Percentiles rank a stretch among this genome's conserved stretches.
Conservation (phyloP, 2,329 filamentous ascomycete genomes). For the Dendrostoma leiphaemia region DNA sequence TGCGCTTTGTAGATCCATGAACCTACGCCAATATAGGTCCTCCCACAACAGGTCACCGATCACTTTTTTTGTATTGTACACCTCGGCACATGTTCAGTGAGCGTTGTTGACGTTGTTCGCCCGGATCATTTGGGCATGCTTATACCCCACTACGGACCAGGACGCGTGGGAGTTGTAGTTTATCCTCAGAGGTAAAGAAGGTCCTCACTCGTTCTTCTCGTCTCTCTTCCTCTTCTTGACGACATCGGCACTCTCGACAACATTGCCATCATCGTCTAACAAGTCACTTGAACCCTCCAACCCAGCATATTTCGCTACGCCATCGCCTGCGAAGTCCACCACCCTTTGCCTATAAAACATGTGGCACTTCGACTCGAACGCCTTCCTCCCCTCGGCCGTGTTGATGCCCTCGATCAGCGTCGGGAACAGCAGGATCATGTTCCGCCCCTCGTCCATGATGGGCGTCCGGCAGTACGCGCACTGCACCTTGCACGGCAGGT, state of each 20-base stretch:
- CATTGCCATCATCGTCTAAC: constrained; percentile 26
- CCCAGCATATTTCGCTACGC: constrained; percentile 73
- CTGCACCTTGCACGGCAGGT: constrained; percentile 77
- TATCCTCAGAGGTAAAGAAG: too few relatives aligned
- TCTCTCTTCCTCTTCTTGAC: constrained; percentile 11
- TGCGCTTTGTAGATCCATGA: too few relatives aligned
- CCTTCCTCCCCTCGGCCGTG: constrained; percentile 53
- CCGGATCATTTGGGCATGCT: too few relatives aligned
- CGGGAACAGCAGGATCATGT: constrained; percentile 80
- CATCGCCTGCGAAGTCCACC: constrained; percentile 70
- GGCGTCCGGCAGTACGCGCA: constrained; percentile 73
- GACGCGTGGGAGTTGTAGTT: too few relatives aligned
- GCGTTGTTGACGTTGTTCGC: too few relatives aligned
- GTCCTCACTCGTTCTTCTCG: neutral
- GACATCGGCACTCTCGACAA: too few relatives aligned
- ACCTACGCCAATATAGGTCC: too few relatives aligned
- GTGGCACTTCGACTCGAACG: constrained; percentile 69
- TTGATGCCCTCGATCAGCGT: constrained; percentile 65
- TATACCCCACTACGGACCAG: too few relatives aligned
- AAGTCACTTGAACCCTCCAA: constrained; percentile 48
- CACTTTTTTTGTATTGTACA: too few relatives aligned
- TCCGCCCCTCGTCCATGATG: constrained; percentile 86
- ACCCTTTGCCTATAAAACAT: constrained; percentile 79
- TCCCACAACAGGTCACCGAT: too few relatives aligned
- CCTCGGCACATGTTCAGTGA: too few relatives aligned